Base-by-base conservation (phyloP, 2,329 filamentous ascomycete genomes). In the Neurospora sp. region DNA sequence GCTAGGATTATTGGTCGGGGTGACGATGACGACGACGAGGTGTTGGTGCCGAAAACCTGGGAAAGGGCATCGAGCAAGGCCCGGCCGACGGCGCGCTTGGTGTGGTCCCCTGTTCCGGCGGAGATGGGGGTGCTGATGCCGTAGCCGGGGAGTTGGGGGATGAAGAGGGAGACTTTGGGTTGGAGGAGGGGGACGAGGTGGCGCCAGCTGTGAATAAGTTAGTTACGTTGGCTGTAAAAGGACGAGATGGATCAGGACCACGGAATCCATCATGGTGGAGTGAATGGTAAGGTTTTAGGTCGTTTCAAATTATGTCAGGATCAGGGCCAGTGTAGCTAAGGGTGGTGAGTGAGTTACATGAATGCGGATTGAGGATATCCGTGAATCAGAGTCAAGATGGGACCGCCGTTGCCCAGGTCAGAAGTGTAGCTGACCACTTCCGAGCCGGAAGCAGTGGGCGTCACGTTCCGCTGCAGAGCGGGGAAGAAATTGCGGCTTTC, bases 91-190 rank as follows among this genome's bases (percentile, higher is more conserved):
- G 77, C 78, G 11, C 78, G 78, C 73, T 83, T 83, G 73, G 80
- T 78, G 72, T 78, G 77, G 28, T 74, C 73, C 0, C 52, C 52
- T 1, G 52, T 62, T 5, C 23, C 13, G 23, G 52, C 52, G 8
- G 73, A 73, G 9, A 76, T 76, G 1, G 79, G 78, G 19, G 78
- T 77, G 71, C 78, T 80, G 71, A 81, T 76, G 67, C 83, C 83
- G 73, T 85, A 85, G 66, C 83, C 82, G 0, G 82, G 82, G 10
- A 84, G 78, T 74, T 79, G 83, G 9, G 82, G 82, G 52, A 84
- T 77, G 76, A 83, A 84, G 33, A 84, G 78, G 3, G 82, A 82
- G 39, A 81, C 76, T 33, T 79, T 75, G 39, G 75, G 72, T 42
- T 80, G 79, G 28, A 84, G 76, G 17, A 77, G 73, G 10, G 78